A percentile compares a stretch with the other conserved stretches of the same genome.
Evolutionary conservation across 2,329 filamentous ascomycete genomes (phyloP).

Genomic region (Zelopaecilomyces penicillatus): DNA sequence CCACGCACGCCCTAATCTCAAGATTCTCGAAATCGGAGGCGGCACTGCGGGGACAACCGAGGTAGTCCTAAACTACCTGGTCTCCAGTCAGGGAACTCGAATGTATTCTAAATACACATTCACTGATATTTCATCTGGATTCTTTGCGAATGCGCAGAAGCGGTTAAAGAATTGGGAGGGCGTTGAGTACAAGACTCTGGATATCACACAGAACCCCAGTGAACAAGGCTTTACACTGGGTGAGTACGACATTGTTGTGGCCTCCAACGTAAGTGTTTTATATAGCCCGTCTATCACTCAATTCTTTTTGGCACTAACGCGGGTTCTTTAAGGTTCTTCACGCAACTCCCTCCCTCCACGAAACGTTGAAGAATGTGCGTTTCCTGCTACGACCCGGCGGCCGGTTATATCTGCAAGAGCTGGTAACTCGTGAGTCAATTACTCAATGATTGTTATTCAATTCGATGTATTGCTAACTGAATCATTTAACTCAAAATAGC

Average conservation of each 20-base stretch:
- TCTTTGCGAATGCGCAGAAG: neutral
- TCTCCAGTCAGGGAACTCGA: neutral
- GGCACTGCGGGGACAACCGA: neutral
- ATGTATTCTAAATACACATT: neutral
- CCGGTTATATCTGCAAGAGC: neutral
- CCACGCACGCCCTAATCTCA: too few species aligned
- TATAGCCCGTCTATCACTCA: too few species aligned
- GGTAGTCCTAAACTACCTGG: neutral
- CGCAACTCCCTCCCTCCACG: neutral
- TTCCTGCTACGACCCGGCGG: neutral
- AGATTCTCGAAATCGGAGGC: neutral
- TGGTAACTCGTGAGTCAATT: neutral
- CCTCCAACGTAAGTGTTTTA: neutral
- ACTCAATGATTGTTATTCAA: neutral
- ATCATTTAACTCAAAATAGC: too few species aligned
- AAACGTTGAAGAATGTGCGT: neutral
- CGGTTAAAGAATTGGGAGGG: neutral
- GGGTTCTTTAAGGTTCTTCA: conserved; percentile 4
- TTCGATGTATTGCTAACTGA: neutral
- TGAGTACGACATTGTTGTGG: neutral
- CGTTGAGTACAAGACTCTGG: neutral
- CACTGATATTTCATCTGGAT: neutral
- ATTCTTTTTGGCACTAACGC: too few species aligned
- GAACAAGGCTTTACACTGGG: neutral
- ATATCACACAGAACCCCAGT: neutral